Percentiles rank a stretch among this genome's conserved stretches.
Conservation (phyloP, 768 basidiomycete species). For the Tephrocybe sp. region DNA sequence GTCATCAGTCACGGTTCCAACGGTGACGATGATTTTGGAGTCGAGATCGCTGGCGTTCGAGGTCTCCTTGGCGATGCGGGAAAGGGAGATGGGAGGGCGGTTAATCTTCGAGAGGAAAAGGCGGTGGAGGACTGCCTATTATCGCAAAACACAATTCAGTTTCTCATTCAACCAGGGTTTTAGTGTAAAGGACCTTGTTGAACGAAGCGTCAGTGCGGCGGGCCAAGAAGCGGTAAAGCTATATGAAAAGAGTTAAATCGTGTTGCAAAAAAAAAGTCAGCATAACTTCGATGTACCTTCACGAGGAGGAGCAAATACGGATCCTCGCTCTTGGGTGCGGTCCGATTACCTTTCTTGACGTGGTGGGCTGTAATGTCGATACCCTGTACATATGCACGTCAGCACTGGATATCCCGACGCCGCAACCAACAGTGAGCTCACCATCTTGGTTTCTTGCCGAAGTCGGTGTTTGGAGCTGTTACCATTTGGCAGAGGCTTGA, state of each 20-base stretch:
- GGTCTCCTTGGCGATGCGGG: conserved; percentile 87
- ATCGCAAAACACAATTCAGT: conserved; percentile 20
- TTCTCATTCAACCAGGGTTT: not conserved
- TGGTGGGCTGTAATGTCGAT: conserved; percentile 96
- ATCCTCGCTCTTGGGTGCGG: conserved; percentile 98
- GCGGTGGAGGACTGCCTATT: conserved; percentile 88
- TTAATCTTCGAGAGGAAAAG: conserved; percentile 98
- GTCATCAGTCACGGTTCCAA: conserved; percentile 96
- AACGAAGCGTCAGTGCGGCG: conserved; percentile 94
- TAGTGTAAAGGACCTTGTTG: conserved; percentile 72
- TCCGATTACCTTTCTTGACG: conserved; percentile 96
- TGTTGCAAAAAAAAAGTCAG: not conserved
- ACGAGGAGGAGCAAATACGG: conserved; percentile 97
- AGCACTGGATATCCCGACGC: conserved; percentile 17
- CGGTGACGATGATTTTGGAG: conserved; percentile 84
- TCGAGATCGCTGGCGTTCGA: conserved; percentile 58
- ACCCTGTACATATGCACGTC: conserved; percentile 55
- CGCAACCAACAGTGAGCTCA: conserved; percentile 54
- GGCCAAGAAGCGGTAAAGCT: conserved; percentile 99
- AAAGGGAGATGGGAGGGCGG: conserved; percentile 94
- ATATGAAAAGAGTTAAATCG: conserved; percentile 14
- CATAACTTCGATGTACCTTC: conserved; percentile 60
- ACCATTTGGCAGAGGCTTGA: conserved; percentile 49
- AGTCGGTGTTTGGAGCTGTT: conserved; percentile 51
- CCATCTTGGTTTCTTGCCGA: conserved; percentile 78